Evolutionary conservation across 2,329 filamentous ascomycete genomes (phyloP), one percentile per base, ranked within the genome.

Genomic region (Stemphylium vesicarium): DNA sequence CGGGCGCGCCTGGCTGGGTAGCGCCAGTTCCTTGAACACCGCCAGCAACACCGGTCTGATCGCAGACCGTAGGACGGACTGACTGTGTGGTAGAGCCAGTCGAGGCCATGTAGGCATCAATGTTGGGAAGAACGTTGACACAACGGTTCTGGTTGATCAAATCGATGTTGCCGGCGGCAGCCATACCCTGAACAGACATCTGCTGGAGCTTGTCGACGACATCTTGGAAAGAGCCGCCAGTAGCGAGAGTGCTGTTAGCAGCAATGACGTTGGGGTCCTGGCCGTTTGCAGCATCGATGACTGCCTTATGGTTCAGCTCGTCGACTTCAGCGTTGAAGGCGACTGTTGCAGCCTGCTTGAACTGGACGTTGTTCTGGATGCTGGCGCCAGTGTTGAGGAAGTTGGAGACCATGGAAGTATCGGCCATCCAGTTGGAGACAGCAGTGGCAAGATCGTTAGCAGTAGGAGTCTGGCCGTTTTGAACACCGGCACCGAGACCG

Each of bases 301-400:
- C 69, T 40, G 70, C 72, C 63, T 77, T 77, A 59, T 75, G 72
- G 51, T 63, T 72, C 41, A 76, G 69, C 57, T 76, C 73, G 41
- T 76, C 73, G 16, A 75, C 71, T 55, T 76, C 73, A 39, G 73
- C 73, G 52, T 74, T 74, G 65, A 64, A 73, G 13, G 73, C 73
- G 12, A 73, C 73, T 8, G 66, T 65, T 29, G 73, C 73, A 39
- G 72, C 72, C 44, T 71, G 67, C 62, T 73, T 75, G 66, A 76
- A 76, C 7, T 63, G 60, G 12, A 63, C 63, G 42, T 73, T 69
- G 63, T 75, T 74, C 58, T 65, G 62, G 50, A 73, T 73, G 60
- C 49, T 63, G 13, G 57, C 51, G 33, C 72, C 73, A 4, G 59
- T 70, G 64, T 75, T 72, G 40, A 73, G 59, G 65, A 76, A 76